A percentile compares a stretch with the other conserved stretches of the same genome.
These are phyloP conservation scores for Quercus aquifolioides DNA, from an alignment of 306 rosid species.

Conservation along the genomic window DNA sequence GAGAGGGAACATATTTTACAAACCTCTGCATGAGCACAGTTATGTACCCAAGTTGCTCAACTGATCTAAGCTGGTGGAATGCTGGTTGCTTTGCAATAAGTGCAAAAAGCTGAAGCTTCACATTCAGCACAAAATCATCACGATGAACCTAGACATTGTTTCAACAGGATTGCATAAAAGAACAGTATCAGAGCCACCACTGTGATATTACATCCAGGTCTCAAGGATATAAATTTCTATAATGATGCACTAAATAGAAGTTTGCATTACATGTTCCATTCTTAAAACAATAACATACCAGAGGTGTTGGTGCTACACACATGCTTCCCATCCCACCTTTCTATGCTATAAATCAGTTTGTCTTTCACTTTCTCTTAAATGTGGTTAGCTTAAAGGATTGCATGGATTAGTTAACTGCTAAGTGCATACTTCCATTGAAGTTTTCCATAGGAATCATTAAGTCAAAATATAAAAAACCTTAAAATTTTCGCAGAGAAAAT, in stretches of 20 bases:
- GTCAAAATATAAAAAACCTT: background rate
- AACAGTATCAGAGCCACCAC: conserved; percentile 7
- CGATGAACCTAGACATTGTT: conserved; percentile 62
- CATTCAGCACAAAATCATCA: conserved; percentile 79
- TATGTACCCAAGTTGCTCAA: conserved; percentile 95
- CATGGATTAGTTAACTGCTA: background rate
- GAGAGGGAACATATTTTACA: conserved; percentile 16
- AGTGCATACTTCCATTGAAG: background rate
- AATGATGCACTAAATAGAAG: background rate
- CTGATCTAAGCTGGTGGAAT: conserved; percentile 94
- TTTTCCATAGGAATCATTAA: background rate
- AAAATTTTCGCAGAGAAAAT: background rate
- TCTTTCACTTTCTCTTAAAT: background rate
- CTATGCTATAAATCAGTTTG: background rate
- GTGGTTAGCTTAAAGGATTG: background rate
- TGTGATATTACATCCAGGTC: conserved; percentile 6
- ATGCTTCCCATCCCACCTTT: background rate
- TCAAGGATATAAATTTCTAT: background rate
- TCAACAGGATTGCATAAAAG: conserved; percentile 13
- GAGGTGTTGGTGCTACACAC: background rate
- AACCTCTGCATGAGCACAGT: conserved; percentile 71
- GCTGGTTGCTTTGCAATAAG: conserved; percentile 86
- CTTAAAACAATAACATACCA: background rate
- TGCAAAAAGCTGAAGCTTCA: conserved; percentile 88
- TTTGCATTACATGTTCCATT: background rate